Conservation (phyloP, 768 basidiomycete species). For the Lactifluus hygrophoroides region DNA sequence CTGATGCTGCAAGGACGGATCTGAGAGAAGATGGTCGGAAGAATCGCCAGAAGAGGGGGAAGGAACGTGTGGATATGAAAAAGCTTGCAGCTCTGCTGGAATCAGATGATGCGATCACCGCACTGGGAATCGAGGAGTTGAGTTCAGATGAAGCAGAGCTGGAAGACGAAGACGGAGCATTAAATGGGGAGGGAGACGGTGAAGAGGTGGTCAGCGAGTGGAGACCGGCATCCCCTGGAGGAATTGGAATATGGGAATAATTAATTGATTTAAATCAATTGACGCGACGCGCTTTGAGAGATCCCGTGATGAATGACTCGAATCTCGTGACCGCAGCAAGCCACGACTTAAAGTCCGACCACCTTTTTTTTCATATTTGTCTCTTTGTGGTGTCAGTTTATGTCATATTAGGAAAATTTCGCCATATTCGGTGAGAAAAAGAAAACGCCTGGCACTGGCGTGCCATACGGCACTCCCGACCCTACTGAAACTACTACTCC, state of each 20-base stretch:
- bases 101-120: conserved; percentile 2
- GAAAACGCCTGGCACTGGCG: too few relatives aligned
- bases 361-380: too few relatives aligned
- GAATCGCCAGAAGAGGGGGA: conserved; percentile 26
- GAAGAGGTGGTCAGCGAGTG: not conserved
- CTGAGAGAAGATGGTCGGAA: conserved; percentile 6
- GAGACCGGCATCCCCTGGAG: not conserved
- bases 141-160: not conserved
- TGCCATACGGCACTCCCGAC: too few relatives aligned
- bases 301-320: not conserved
- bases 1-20: not conserved
- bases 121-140: not conserved
- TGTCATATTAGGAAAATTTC: not conserved
- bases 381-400: not conserved
- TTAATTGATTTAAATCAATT: not conserved
- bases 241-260: not conserved
- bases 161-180: not conserved
- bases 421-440: too few relatives aligned
- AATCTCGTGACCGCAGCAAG: not conserved
- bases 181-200: not conserved
- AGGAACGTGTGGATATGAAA: conserved; percentile 46
- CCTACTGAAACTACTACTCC: too few relatives aligned
- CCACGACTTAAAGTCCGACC: too few relatives aligned
- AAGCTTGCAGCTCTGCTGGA: conserved; percentile 44
- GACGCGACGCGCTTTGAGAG: not conserved